Base-by-base conservation (phyloP, 306 rosid species). In the Dalbergia oliveri region DNA sequence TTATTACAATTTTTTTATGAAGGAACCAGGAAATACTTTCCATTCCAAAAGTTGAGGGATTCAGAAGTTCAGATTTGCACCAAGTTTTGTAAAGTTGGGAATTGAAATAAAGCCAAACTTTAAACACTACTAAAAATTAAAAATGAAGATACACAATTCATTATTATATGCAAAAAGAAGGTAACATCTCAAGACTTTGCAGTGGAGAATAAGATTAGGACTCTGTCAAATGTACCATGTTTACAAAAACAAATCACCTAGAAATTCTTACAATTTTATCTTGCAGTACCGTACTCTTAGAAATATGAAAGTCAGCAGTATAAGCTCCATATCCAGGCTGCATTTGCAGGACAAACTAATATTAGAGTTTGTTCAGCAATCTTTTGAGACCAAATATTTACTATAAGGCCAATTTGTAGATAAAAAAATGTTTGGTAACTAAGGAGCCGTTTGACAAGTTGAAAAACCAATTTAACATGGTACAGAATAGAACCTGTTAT, bases 301-400 rank as follows among this genome's bases (percentile, higher is more conserved):
- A 64, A 75, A 96, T 83, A 68, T 87, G 90, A 75, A 96, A 90
- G 86, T 93, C 99, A 72, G 78, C 47, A n/a, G 84, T 49, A 44
- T 66, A 86, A 23, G 88, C 87, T 77, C 94, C 94, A 85, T 86
- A 96, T 74, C 99, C 99, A 45, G 98, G 90, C 99, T 93, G 89
- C 83, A 83, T 68, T 26, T 39, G 64, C 56, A 79, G 60, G 83
- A 62, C 50, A 53, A 76, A 66, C 75, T 45, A 69, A 70, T 80
- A 65, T 80, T 19, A 6, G 9, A 54, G 60, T 54, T 54, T 54
- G 60, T 16, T 8, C 4, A 8, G 23, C 9, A 54, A 15, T 54
- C 60, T 54, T n/a, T n/a, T 6, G 8, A 54, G 16, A n/a, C 26
- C 10, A 54, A n/a, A 54, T 15, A 54, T n/a, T 16, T 11, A 47